Percentiles rank a stretch among this genome's conserved stretches.
Conservation (phyloP, 2,329 filamentous ascomycete species). For the Herpotrichia juniperi region DNA sequence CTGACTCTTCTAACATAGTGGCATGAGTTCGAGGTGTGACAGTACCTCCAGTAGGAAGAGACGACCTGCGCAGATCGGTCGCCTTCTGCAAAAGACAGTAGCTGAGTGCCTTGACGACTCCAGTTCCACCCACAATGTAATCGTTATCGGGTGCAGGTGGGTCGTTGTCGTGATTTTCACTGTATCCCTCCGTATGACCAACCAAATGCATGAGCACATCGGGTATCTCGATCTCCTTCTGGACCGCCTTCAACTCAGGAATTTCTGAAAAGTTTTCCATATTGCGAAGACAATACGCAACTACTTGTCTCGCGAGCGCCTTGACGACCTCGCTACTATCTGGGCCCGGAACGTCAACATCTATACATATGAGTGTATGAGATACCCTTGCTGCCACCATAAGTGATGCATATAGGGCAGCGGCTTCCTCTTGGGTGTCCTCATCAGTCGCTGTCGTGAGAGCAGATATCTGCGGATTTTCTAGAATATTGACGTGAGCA, state of each 20-base stretch:
- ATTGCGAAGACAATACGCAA: slow-evolving; percentile 91
- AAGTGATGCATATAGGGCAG: slow-evolving; percentile 88
- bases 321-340: slow-evolving; percentile 90
- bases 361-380: slow-evolving; percentile 81
- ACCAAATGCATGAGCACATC: slow-evolving; percentile 88
- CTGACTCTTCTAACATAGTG: slow-evolving; percentile 26
- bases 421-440: slow-evolving; percentile 87
- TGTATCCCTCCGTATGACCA: slow-evolving; percentile 65
- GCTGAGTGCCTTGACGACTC: slow-evolving; percentile 90
- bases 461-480: slow-evolving; percentile 74
- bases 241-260: slow-evolving; percentile 58
- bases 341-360: slow-evolving; percentile 83
- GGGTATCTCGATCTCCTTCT: slow-evolving; percentile 68
- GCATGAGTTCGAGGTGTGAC: slow-evolving; percentile 56
- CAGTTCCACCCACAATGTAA: slow-evolving; percentile 94
- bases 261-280: slow-evolving; percentile 79
- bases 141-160: slow-evolving; percentile 83
- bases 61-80: slow-evolving; percentile 54
- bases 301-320: slow-evolving; percentile 90
- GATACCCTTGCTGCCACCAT: slow-evolving; percentile 87
- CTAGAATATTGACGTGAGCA: slow-evolving; percentile 84
- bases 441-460: slow-evolving; percentile 79
- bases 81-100: slow-evolving; percentile 87
- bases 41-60: slow-evolving; percentile 56
- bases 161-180: slow-evolving; percentile 63